Evolutionary conservation across 2,329 filamentous ascomycete genomes (phyloP), one percentile per base, ranked within the genome.

Genomic region (Penicillium sp.): DNA sequence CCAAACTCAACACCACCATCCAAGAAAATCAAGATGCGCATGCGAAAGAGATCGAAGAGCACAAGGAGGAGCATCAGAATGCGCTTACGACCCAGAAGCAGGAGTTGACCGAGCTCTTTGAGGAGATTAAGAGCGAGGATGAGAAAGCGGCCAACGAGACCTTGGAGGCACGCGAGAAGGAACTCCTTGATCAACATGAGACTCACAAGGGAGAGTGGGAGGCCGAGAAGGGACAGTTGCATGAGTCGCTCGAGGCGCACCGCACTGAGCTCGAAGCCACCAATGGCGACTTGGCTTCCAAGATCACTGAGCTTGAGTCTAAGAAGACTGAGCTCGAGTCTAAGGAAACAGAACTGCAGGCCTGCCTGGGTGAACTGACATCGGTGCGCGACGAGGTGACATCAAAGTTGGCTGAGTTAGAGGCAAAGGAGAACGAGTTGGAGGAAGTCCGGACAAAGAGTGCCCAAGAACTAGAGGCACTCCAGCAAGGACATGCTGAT

Each of bases 21-120:
- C 72, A 72, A 59, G 77, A 75, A 62, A 64, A 74, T 35, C 76
- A 78, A 37, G 78, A 80, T 23, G 76, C 75, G 58, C 81, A 81
- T 59, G 70, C 72, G 29, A 71, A 73, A 51, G 76, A 75, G 45
- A 54, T 72, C 7, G 69, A 75, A 26, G 64, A 61, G 9, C 63
- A 68, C 50, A 69, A 71, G 55, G 60, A 72, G 39, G 71, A 72
- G 35, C 72, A 72, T 50, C 59, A 64, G 16, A 68, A 72, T 27
- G 71, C 71, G 23, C 69, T 78, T 57, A 62, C 62, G 3, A 67
- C 65, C n/a, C 80, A 82, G 67, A 80, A 81, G 55, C 69, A 71
- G 37, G 75, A 77, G 37, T 62, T 79, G 37, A 79, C 80, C n/a
- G 75, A 78, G 11, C 62, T 75, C 3, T 81, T 81, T 39, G 80